These are phyloP conservation scores for Hibiscus mutabilis DNA, from an alignment of 345 rosid genomes.

Conservation along the genomic window DNA sequence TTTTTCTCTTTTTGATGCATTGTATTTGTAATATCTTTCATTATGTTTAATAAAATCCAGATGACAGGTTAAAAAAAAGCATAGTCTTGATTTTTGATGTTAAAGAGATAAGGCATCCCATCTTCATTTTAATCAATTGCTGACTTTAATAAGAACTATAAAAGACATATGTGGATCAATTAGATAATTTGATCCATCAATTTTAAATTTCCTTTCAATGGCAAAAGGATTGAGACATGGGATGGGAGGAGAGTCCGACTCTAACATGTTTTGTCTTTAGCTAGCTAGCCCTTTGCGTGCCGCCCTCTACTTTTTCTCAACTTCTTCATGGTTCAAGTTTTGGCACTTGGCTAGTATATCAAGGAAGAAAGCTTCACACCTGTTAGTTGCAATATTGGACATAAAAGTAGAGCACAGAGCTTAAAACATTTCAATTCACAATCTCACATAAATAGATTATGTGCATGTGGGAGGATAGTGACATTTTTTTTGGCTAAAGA, in stretches of 20 bases:
- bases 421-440: neutral
- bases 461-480: neutral
- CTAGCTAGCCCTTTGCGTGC: conserved; percentile 6
- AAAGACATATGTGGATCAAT: too few species aligned
- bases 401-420: neutral
- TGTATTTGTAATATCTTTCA: too few species aligned
- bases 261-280: neutral
- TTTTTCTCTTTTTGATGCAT: too few species aligned
- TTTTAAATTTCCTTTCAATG: too few species aligned
- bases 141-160: neutral
- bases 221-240: neutral
- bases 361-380: neutral
- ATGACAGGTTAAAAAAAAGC: too few species aligned
- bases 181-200: too few species aligned
- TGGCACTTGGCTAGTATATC: neutral
- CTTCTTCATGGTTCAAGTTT: conserved; percentile 8
- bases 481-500: neutral
- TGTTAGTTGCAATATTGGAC: neutral
- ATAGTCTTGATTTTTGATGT: neutral
- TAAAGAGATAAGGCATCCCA: neutral
- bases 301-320: conserved; percentile 4
- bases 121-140: neutral
- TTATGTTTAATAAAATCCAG: too few species aligned
- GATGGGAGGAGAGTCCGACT: neutral
- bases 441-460: neutral